These are phyloP conservation scores for Chrysopogon serrulatus DNA, from an alignment of 176 grass and related monocot species.

Conservation along the genomic window DNA sequence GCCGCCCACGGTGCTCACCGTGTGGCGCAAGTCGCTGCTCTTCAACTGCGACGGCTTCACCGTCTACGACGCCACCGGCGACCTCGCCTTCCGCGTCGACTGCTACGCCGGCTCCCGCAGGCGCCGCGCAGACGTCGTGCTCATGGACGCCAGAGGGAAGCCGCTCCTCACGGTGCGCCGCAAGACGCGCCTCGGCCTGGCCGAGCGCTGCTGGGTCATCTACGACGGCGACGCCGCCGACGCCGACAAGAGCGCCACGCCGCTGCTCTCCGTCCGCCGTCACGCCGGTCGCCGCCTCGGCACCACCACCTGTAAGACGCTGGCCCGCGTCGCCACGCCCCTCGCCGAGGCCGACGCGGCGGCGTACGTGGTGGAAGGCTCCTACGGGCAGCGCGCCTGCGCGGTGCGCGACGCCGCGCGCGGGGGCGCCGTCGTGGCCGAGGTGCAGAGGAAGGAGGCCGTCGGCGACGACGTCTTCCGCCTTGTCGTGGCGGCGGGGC, in stretches of 20 bases:
- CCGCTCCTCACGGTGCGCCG: background rate
- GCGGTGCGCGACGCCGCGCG: background rate
- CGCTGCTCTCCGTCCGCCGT: background rate
- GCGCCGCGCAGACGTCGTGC: background rate
- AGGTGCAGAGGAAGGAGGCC: background rate
- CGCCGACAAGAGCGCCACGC: background rate
- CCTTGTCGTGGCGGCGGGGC: constrained; percentile 46
- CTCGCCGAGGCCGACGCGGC: too few relatives aligned
- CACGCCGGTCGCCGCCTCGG: too few relatives aligned
- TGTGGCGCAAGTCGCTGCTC: constrained; percentile 80
- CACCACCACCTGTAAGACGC: background rate
- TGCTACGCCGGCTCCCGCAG: background rate
- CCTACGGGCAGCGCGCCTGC: background rate
- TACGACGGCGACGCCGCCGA: background rate
- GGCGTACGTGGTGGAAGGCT: background rate
- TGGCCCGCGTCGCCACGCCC: background rate
- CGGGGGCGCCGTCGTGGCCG: background rate
- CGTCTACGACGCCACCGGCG: constrained; percentile 40
- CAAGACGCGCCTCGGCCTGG: background rate
- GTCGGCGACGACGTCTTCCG: background rate
- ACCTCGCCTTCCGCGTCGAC: background rate
- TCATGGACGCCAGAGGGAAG: background rate
- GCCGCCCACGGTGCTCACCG: constrained; percentile 30
- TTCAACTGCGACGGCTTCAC: constrained; percentile 69
- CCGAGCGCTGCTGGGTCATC: background rate